A percentile compares a stretch with the other conserved stretches of the same genome.
Conservation (phyloP, 345 rosid genomes). For the Lepidium didymum region DNA sequence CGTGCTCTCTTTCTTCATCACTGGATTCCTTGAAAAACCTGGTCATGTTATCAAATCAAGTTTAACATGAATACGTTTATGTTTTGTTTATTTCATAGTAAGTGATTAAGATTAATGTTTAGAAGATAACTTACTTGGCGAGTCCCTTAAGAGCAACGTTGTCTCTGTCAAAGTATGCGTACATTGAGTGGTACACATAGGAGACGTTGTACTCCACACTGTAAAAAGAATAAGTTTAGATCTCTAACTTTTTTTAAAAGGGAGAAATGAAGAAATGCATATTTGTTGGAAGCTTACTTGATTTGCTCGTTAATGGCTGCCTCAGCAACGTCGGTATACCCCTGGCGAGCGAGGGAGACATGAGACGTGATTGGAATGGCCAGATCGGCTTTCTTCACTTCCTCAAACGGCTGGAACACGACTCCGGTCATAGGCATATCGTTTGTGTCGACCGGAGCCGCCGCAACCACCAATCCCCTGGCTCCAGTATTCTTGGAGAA, state of each 20-base stretch:
- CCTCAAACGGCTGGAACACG: constrained; percentile 69
- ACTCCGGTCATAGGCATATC: constrained; percentile 46
- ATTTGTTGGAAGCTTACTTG: constrained; percentile 38
- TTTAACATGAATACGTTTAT: background rate
- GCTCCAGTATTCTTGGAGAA: constrained; percentile 6
- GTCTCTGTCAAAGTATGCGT: constrained; percentile 82
- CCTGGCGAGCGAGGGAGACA: constrained; percentile 67
- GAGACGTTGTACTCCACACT: constrained; percentile 87
- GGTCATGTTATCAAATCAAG: background rate
- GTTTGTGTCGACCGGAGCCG: constrained; percentile 23
- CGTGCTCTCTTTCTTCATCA: constrained; percentile 82
- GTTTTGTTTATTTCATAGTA: background rate
- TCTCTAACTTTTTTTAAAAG: background rate
- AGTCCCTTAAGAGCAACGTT: constrained; percentile 61
- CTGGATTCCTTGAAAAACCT: constrained; percentile 89
- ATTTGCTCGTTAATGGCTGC: constrained; percentile 77
- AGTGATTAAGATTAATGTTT: background rate
- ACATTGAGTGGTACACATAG: constrained; percentile 76
- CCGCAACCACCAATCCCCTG: constrained; percentile 21
- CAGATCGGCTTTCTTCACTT: constrained; percentile 55
- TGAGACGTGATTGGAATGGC: constrained; percentile 44
- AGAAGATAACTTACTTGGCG: constrained; percentile 47
- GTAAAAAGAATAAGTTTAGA: constrained; percentile 1
- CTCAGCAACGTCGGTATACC: constrained; percentile 40
- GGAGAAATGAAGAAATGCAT: background rate